phyloP scores from a whole-genome alignment of 257 asterid species.

The Solanum sejunctum region DNA sequence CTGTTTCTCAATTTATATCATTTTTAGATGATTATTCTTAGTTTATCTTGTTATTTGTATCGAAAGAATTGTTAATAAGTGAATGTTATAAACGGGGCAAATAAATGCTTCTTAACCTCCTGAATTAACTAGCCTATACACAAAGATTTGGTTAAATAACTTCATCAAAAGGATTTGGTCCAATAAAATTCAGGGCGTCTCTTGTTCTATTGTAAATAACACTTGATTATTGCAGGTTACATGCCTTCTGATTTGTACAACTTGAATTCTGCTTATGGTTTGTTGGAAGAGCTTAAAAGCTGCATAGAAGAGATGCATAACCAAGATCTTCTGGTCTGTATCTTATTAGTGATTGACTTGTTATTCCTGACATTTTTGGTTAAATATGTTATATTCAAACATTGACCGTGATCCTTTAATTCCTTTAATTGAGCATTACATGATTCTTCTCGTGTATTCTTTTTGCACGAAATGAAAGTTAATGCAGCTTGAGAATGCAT shows the following conservation, averaged over 20 bases:
- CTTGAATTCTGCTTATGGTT: constrained; percentile 30
- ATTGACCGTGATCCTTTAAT: not conserved
- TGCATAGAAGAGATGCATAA: constrained; percentile 28
- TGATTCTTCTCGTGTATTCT: not conserved
- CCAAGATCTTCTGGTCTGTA: constrained; percentile 24
- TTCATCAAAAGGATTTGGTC: not conserved
- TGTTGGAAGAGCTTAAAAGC: constrained; percentile 19
- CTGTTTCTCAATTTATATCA: not conserved
- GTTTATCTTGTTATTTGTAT: not conserved
- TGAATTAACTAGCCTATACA: not conserved
- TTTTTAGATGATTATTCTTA: not conserved
- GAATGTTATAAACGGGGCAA: not conserved
- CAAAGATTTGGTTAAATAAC: not conserved
- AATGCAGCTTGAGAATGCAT: not conserved
- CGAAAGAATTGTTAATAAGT: not conserved
- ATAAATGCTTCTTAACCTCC: not conserved
- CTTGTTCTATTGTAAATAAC: not conserved
- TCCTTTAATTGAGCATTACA: not conserved
- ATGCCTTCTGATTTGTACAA: constrained; percentile 40
- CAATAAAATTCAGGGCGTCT: not conserved
- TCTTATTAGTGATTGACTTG: not conserved
- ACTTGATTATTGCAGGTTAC: constrained; percentile 18
- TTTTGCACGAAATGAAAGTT: not conserved
- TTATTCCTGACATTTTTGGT: not conserved
- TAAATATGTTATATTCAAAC: not conserved